Conservation (phyloP, 768 basidiomycete species). For the Rhizopogon sp. region DNA sequence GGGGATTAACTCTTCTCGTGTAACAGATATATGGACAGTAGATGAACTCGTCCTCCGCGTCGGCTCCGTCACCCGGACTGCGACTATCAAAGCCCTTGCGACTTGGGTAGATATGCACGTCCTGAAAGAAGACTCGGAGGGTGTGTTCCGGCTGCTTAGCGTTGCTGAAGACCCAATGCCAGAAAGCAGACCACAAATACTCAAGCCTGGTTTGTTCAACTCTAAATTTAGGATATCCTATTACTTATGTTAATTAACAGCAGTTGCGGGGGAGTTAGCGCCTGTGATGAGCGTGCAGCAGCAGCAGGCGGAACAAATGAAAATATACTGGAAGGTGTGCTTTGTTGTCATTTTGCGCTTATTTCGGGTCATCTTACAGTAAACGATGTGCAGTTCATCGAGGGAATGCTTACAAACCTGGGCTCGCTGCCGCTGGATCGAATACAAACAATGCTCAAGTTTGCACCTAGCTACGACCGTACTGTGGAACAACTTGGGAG, state of each 20-base stretch:
- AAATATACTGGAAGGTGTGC: conserved; percentile 79
- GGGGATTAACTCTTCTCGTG: not conserved
- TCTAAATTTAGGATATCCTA: not conserved
- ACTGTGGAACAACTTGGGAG: conserved; percentile 70
- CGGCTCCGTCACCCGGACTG: conserved; percentile 57
- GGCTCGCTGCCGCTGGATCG: conserved; percentile 69
- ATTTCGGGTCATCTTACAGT: not conserved
- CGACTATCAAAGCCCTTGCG: conserved; percentile 66
- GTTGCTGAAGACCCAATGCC: conserved; percentile 43
- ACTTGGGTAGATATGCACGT: conserved; percentile 86
- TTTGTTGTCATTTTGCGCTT: not conserved
- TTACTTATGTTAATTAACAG: conserved; percentile 11
- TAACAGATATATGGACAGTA: conserved; percentile 63
- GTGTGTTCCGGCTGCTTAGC: conserved; percentile 63
- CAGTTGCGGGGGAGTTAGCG: conserved; percentile 41
- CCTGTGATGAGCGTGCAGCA: conserved; percentile 58
- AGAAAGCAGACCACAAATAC: conserved; percentile 13
- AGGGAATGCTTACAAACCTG: conserved; percentile 89
- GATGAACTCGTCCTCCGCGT: conserved; percentile 63
- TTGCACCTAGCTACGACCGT: conserved; percentile 79
- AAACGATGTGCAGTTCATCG: conserved; percentile 57
- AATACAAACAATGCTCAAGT: conserved; percentile 86
- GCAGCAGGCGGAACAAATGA: conserved; percentile 82
- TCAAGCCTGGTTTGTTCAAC: conserved; percentile 20
- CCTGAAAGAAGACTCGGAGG: conserved; percentile 60